Base-by-base conservation (phyloP, 2,329 filamentous ascomycete species). In the Dactylonectria macrodidyma region DNA sequence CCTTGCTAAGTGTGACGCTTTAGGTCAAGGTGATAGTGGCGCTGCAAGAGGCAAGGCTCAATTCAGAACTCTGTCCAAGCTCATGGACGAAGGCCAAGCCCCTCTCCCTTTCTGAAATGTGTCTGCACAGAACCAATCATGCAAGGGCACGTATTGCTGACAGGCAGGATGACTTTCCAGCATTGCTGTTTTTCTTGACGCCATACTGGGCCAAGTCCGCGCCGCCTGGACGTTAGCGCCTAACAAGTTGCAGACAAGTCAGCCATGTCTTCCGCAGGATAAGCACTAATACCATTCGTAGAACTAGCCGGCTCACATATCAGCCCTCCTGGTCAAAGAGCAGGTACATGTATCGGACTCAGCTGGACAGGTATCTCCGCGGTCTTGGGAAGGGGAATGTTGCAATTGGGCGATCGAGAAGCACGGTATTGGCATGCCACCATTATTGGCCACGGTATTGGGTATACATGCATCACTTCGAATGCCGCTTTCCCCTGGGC, bases 71-170 rank as follows among this genome's bases (percentile, higher is more conserved):
- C 38, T 7, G 14, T 44, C 38, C 38, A 14, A 44, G 38, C 38
- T 36, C n/a, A n/a, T n/a, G n/a, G n/a, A n/a, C n/a, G n/a, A n/a
- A n/a, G n/a, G n/a, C n/a, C n/a, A n/a, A n/a, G n/a, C n/a, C n/a
- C n/a, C n/a, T n/a, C n/a, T n/a, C n/a, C n/a, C n/a, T n/a, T n/a
- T 36, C 34, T 46, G 41, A 46, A 46, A 46, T 46, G 41, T 46
- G 41, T 46, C 7, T 46, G 41, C 41, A 46, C 14, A n/a, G 41
- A 46, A 46, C 41, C 16, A 46, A 46, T 46, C 41, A 46, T 46
- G 41, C 16, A 46, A 19, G 41, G 14, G 41, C 41, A 46, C 41
- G 41, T 46, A 46, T 46, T 46, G 4, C 41, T 46, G 11, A 46
- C 41, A 8, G 41, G 41, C 41, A 46, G 41, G 41, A 46, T 46